Evolutionary conservation across 495 filamentous ascomycete genomes (phyloP).

Genomic region (Penicillium atrosanguineum): DNA sequence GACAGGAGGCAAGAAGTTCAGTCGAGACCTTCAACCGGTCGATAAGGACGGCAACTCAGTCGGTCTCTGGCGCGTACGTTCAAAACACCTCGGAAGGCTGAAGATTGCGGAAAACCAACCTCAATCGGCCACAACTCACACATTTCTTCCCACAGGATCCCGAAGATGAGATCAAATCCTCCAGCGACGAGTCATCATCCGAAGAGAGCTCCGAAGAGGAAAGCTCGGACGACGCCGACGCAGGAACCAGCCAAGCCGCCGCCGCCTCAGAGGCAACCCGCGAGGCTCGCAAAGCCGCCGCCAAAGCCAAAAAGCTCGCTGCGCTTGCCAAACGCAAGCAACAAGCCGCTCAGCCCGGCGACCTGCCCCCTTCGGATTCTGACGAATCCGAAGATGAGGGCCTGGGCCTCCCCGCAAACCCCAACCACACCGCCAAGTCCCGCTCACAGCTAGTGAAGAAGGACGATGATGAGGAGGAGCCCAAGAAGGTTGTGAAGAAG

Average conservation of each 20-base stretch:
- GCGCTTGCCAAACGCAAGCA: slow-evolving; percentile 70
- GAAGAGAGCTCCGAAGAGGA: slow-evolving; percentile 41
- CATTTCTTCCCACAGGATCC: slow-evolving; percentile 38
- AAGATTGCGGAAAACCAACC: neutral
- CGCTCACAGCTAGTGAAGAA: slow-evolving; percentile 55
- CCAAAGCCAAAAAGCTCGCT: slow-evolving; percentile 89
- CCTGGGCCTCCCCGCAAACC: slow-evolving; percentile 78
- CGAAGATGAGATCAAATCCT: slow-evolving; percentile 38
- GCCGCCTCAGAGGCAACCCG: slow-evolving; percentile 59
- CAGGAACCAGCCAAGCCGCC: slow-evolving; percentile 22
- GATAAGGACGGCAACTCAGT: slow-evolving; percentile 77
- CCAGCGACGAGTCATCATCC: slow-evolving; percentile 41
- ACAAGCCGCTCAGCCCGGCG: slow-evolving; percentile 68
- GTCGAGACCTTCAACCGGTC: slow-evolving; percentile 78
- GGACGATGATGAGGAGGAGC: slow-evolving; percentile 32
- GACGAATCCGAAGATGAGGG: slow-evolving; percentile 60
- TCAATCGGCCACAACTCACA: neutral
- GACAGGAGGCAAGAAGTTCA: slow-evolving; percentile 90
- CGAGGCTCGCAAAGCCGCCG: slow-evolving; percentile 81
- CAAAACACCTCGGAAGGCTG: neutral
- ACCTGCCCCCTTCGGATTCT: slow-evolving; percentile 70
- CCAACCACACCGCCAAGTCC: slow-evolving; percentile 79
- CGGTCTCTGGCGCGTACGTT: slow-evolving; percentile 73
- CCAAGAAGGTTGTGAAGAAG: slow-evolving; percentile 31
- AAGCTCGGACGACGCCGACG: slow-evolving; percentile 42